Percentiles rank a stretch among this genome's conserved stretches.
These are phyloP conservation scores for Leccinum huronense DNA, from an alignment of 1,284 basidiomycete genomes.

Conservation along the genomic window DNA sequence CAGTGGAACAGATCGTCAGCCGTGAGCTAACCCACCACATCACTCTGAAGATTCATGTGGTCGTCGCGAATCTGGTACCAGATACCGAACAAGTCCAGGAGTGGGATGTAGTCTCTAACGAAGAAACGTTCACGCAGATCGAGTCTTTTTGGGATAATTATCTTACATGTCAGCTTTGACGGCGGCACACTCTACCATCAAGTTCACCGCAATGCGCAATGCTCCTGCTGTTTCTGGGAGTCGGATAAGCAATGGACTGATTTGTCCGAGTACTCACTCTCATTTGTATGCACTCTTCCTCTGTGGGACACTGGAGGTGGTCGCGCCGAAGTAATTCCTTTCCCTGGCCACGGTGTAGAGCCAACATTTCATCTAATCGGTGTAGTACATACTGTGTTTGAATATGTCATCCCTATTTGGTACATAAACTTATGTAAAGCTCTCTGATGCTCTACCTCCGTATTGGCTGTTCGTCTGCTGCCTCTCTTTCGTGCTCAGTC, in stretches of 20 bases:
- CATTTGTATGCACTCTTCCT: slow-evolving; percentile 82
- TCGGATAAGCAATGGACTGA: background rate
- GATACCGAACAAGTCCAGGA: slow-evolving; percentile 91
- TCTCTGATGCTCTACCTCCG: no score
- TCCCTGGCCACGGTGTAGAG: slow-evolving; percentile 80
- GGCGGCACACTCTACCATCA: slow-evolving; percentile 89
- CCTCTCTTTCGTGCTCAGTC: slow-evolving; percentile 11
- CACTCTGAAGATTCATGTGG: slow-evolving; percentile 91
- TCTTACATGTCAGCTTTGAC: slow-evolving; percentile 57
- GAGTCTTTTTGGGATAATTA: background rate
- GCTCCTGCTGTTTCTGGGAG: slow-evolving; percentile 89
- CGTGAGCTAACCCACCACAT: slow-evolving; percentile 49
- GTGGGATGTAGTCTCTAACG: slow-evolving; percentile 79
- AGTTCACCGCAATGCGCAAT: slow-evolving; percentile 86
- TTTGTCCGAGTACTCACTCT: slow-evolving; percentile 50
- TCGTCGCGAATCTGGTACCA: slow-evolving; percentile 97
- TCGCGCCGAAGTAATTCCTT: slow-evolving; percentile 81
- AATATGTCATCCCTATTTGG: no score
- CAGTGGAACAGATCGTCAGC: background rate
- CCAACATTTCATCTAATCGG: slow-evolving; percentile 64
- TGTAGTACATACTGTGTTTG: no score
- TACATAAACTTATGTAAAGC: no score
- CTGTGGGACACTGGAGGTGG: slow-evolving; percentile 37
- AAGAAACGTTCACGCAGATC: background rate
- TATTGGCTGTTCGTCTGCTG: no score